phyloP scores from a whole-genome alignment of 495 filamentous ascomycete species.

The Penicillium crystallinum region DNA sequence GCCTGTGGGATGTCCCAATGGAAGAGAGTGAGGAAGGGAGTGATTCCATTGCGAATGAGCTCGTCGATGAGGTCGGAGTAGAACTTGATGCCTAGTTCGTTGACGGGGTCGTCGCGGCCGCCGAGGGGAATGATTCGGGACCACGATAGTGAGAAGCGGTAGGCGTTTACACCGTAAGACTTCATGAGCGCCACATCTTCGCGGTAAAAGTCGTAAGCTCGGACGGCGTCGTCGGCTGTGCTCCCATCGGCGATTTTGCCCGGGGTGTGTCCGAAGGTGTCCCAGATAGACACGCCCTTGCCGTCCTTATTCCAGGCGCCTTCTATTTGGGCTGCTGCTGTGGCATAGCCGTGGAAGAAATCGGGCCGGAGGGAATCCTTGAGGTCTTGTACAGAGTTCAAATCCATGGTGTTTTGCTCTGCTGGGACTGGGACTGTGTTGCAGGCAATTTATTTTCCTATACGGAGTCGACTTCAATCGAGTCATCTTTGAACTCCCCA shows the following conservation, averaged over 20 bases:
- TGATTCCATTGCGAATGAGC: constrained; percentile 39
- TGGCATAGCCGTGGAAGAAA: constrained; percentile 36
- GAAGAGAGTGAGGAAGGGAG: constrained; percentile 46
- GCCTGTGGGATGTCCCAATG: constrained; percentile 48
- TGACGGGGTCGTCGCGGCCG: constrained; percentile 28
- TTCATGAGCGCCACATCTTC: constrained; percentile 72
- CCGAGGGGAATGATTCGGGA: constrained; percentile 59
- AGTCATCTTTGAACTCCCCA: not conserved
- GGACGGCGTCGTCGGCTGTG: constrained; percentile 61
- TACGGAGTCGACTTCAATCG: not conserved
- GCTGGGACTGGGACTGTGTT: not conserved
- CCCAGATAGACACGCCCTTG: constrained; percentile 67
- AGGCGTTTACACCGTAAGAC: constrained; percentile 55
- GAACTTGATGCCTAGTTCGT: constrained; percentile 40
- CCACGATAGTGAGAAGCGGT: constrained; percentile 72
- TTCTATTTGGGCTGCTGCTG: constrained; percentile 57
- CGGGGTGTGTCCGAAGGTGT: constrained; percentile 61
- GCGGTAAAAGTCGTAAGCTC: constrained; percentile 62
- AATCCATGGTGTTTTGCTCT: constrained; percentile 20
- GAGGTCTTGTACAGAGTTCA: constrained; percentile 28
- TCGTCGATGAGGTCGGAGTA: constrained; percentile 43
- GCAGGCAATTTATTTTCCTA: not conserved
- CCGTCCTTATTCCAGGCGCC: constrained; percentile 61
- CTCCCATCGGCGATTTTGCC: constrained; percentile 65
- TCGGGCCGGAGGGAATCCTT: constrained; percentile 26